Evolutionary conservation across 352 stramenopile genomes (phyloP), one percentile per base, ranked within the genome.

Genomic region (Phytophthora ramorum): DNA sequence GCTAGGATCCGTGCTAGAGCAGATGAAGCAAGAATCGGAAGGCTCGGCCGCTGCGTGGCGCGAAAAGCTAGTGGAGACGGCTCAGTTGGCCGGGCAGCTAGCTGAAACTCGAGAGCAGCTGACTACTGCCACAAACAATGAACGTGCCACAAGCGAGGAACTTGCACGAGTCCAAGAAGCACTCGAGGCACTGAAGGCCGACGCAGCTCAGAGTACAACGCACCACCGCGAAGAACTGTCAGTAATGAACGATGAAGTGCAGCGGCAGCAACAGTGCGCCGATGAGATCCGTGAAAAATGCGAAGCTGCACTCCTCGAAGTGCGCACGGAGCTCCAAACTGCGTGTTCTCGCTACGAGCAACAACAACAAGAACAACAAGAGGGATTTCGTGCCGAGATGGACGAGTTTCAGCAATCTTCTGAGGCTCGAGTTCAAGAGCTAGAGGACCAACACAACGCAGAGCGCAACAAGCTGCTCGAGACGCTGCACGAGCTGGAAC

Each of bases 21-120:
- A 92, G 41, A 89, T 92, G 77, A 85, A 92, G 58, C 83, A 90
- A 37, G 81, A 92, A 14, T 85, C 81, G 0, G 81, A 92, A 53
- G 81, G 80, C 2, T 90, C 73, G 3, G 72, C 79, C 0, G 67
- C 67, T 16, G 79, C 75, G 4, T 90, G 80, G 81, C 86, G 87
- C 10, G 83, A 88, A 28, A 89, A 88, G 41, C 69, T 90, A 4
- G 63, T 75, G 8, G 82, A 90, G 44, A 81, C 76, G n/a, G 63
- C 63, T 0, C 76, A 91, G 19, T 41, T 92, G 12, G 81, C 78
- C 45, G 47, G 58, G 1, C 72, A 90, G 40, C 37, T 89, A 0
- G 46, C 66, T 16, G 28, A 63, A 4, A 55, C 75, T n/a, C 66
- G 47, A 19, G 66, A 87, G 24, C 69, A 90, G 22, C 53, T 93